Base-by-base conservation (phyloP, 2,329 filamentous ascomycete genomes). In the Penicillium carneum region DNA sequence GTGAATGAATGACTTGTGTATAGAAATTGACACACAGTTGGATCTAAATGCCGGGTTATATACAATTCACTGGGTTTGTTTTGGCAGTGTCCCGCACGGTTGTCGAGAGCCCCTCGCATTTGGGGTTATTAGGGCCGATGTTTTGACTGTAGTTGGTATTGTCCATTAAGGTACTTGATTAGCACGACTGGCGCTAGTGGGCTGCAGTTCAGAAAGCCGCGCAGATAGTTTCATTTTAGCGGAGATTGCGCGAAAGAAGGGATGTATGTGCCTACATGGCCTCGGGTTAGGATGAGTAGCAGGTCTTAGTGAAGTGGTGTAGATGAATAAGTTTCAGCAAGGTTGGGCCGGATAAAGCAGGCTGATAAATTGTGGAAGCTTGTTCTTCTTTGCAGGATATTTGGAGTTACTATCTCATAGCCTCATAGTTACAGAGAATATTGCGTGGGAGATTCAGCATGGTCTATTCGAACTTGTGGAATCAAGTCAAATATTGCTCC, bases 1-100 rank as follows among this genome's bases (percentile, higher is more conserved):
- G 51, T 55, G 60, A 65, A 64, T 58, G 60, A 62, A 42, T 64
- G 61, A 63, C 58, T 70, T 69, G 65, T 48, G 18, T 68, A 63
- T 45, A 55, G 67, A 58, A 43, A 31, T 26, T 26, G 46, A 20
- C 7, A 8, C 0, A 23, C 11, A 20, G 31, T n/a, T 33, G 51
- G 61, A 54, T n/a, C 23, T 29, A 10, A 46, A 29, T 29, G 41
- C 36, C 23, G 34, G 31, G 55, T 71, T 74, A 71, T 70, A 74
- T 74, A 72, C 58, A 61, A n/a, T 43, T 45, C 53, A 33, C 31
- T 10, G 26, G 34, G 11, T 8, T 56, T 61, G 45, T 67, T 62
- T 55, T 65, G 54, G 47, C 53, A 58, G 63, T 54, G 54, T 59
- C 31, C 33, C 46, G 61, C 62, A 59, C 61, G 57, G 41, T 48